phyloP scores from a whole-genome alignment of 139 green algal species.

The Coelastrella sp. region DNA sequence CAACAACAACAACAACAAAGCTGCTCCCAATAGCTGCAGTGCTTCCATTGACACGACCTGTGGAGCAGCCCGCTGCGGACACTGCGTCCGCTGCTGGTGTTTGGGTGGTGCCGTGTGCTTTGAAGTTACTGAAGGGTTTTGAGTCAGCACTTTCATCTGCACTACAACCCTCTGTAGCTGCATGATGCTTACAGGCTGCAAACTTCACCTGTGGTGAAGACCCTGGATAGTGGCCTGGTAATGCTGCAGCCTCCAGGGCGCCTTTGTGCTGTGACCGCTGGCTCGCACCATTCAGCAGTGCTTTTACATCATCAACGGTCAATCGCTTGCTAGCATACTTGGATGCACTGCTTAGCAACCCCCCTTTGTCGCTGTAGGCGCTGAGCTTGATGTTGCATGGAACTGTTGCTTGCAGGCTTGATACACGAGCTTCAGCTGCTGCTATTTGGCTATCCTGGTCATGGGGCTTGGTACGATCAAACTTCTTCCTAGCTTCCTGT shows the following conservation, averaged over 20 bases:
- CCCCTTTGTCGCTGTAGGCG: neutral
- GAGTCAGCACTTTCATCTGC: neutral
- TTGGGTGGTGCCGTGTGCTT: neutral
- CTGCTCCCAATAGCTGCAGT: too few relatives aligned
- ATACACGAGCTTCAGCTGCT: slow-evolving; percentile 25
- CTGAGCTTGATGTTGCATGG: neutral
- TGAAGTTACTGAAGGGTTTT: neutral
- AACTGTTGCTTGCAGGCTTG: neutral
- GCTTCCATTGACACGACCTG: neutral
- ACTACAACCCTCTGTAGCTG: neutral
- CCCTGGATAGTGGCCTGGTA: too few relatives aligned
- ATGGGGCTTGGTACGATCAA: neutral
- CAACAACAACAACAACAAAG: too few relatives aligned
- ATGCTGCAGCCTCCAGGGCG: too few relatives aligned
- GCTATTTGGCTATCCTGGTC: neutral
- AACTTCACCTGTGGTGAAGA: too few relatives aligned
- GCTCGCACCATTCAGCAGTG: neutral
- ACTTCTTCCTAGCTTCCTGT: neutral
- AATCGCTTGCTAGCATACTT: neutral
- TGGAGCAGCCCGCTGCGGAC: neutral
- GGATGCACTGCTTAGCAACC: neutral
- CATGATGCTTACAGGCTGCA: neutral
- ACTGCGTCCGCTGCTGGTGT: neutral
- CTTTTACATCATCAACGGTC: neutral
- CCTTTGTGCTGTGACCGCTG: too few relatives aligned